These are phyloP conservation scores for Hericium erinaceus DNA, from an alignment of 768 basidiomycete genomes.

Conservation along the genomic window DNA sequence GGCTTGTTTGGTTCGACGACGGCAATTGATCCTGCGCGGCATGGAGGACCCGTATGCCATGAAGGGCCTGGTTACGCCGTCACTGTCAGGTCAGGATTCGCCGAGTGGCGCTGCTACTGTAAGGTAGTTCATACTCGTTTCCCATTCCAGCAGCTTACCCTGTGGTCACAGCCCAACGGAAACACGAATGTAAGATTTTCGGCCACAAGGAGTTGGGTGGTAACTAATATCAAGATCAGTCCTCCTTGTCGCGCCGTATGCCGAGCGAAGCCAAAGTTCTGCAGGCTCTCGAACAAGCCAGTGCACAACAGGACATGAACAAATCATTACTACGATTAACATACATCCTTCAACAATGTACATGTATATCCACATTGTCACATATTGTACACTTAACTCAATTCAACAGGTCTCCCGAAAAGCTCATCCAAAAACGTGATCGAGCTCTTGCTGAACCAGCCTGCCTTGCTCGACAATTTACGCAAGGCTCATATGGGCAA, in stretches of 20 bases:
- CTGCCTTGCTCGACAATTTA: constrained; percentile 73
- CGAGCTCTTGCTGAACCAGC: constrained; percentile 72
- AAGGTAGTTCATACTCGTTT: constrained; percentile 11
- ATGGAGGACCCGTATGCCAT: constrained; percentile 69
- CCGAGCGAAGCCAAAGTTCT: constrained; percentile 49
- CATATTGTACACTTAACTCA: no score
- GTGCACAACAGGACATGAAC: constrained; percentile 70
- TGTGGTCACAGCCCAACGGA: constrained; percentile 14
- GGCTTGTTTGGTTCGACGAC: constrained; percentile 76
- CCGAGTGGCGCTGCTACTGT: constrained; percentile 44
- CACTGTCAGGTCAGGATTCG: constrained; percentile 7
- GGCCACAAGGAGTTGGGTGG: neutral
- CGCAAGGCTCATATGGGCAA: constrained; percentile 89
- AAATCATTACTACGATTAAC: constrained; percentile 70
- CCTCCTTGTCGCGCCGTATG: constrained; percentile 19
- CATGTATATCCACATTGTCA: constrained; percentile 9
- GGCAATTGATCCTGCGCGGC: constrained; percentile 50
- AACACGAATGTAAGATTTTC: constrained; percentile 4
- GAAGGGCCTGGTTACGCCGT: constrained; percentile 20
- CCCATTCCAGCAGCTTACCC: neutral
- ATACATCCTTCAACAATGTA: constrained; percentile 73
- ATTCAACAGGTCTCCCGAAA: constrained; percentile 45
- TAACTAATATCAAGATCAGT: neutral
- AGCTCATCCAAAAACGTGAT: constrained; percentile 72
- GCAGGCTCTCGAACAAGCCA: constrained; percentile 65